These are phyloP conservation scores for Apiospora saccharicola DNA, from an alignment of 2,329 filamentous ascomycete genomes.

Conservation along the genomic window DNA sequence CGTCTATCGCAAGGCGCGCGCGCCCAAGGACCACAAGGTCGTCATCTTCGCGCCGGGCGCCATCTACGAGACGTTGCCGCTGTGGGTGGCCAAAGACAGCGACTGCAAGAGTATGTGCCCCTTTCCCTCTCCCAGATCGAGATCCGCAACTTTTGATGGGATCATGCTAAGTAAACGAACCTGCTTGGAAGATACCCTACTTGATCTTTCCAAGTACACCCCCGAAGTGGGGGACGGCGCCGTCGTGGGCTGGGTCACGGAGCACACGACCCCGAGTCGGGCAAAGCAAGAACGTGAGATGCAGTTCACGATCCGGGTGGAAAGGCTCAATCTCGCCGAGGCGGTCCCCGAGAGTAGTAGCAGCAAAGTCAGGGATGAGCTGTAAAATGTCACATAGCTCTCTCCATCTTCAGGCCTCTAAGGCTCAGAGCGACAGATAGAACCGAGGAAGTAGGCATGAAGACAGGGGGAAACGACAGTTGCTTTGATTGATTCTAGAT, in stretches of 20 bases:
- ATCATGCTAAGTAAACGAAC: not conserved
- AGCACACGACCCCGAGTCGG: conserved; percentile 41
- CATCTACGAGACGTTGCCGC: conserved; percentile 56
- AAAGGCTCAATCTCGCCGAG: not conserved
- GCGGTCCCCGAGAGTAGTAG: conserved; percentile 27
- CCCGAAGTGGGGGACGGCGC: conserved; percentile 35
- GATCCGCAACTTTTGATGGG: rapidly evolving
- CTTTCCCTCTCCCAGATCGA: not conserved
- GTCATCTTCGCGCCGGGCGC: conserved; percentile 62
- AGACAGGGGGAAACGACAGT: no score
- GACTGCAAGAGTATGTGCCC: conserved; percentile 50
- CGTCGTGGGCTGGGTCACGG: conserved; percentile 41
- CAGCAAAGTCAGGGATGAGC: conserved; percentile 13
- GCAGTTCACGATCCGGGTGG: conserved; percentile 44
- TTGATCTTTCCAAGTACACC: conserved; percentile 39
- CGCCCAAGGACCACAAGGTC: conserved; percentile 35
- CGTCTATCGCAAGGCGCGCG: conserved; percentile 32
- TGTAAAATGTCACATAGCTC: not conserved
- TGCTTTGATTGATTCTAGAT: no score
- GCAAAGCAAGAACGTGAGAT: conserved; percentile 37
- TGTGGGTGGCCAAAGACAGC: conserved; percentile 55
- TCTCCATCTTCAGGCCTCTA: not conserved
- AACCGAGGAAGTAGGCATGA: not conserved
- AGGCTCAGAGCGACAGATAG: not conserved
- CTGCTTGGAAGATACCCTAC: conserved; percentile 22